These are phyloP conservation scores for Artemisia tridentata DNA, from an alignment of 129 eudicot genomes.

Conservation along the genomic window DNA sequence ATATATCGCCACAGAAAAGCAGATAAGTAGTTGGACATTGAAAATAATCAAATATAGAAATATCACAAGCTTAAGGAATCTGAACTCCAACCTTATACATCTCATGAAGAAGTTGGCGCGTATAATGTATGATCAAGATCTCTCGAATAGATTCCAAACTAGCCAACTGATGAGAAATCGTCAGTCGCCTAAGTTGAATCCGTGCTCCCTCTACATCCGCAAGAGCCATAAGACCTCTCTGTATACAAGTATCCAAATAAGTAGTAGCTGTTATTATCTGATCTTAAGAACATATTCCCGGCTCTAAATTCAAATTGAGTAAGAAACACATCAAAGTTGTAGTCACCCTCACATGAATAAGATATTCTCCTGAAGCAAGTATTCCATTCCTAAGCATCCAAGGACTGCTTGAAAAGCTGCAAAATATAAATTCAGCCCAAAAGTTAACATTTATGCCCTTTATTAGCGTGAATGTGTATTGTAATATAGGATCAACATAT, in stretches of 20 bases:
- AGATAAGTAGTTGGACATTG: not conserved
- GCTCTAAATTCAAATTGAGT: not conserved
- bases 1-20: not conserved
- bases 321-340: not conserved
- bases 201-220: constrained; percentile 97
- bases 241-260: constrained; percentile 21
- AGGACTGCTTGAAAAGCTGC: constrained; percentile 98
- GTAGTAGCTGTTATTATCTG: not conserved
- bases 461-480: not conserved
- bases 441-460: constrained; percentile 4
- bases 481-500: not conserved
- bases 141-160: constrained; percentile 94
- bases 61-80: constrained; percentile 7
- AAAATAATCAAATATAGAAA: not conserved
- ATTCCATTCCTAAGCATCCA: constrained; percentile 90
- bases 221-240: constrained; percentile 98
- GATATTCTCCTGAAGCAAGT: constrained; percentile 88
- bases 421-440: constrained; percentile 18
- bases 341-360: constrained; percentile 70
- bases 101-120: constrained; percentile 87
- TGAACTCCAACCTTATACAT: constrained; percentile 74
- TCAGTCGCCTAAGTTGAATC: constrained; percentile 63
- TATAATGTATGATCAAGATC: constrained; percentile 79
- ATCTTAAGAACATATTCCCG: not conserved
- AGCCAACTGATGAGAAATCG: constrained; percentile 88